phyloP scores from a whole-genome alignment of 495 filamentous ascomycete species.

The Xylaria bambusicola region DNA sequence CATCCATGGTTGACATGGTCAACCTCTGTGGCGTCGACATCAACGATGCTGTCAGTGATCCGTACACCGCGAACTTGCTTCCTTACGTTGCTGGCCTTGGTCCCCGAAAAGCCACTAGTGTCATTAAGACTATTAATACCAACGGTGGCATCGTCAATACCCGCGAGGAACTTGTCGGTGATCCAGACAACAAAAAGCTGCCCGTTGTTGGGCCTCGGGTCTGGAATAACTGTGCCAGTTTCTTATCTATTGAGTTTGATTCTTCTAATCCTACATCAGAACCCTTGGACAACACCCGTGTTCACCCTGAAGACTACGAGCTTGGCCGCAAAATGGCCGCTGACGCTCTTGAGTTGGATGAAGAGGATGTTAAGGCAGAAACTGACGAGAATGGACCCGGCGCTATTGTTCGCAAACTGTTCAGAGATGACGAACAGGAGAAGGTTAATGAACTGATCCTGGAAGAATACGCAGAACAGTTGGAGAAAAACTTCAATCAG shows the following conservation, averaged over 20 bases:
- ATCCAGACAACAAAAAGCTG: constrained; percentile 70
- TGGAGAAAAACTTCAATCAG: constrained; percentile 89
- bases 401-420: constrained; percentile 87
- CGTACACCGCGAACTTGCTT: constrained; percentile 79
- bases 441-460: constrained; percentile 95
- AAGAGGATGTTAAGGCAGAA: constrained; percentile 96
- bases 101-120: constrained; percentile 82
- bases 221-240: constrained; percentile 96
- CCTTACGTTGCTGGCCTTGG: constrained; percentile 92
- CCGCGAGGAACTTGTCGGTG: constrained; percentile 82
- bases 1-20: constrained; percentile 95
- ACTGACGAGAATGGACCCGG: constrained; percentile 82
- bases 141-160: constrained; percentile 83
- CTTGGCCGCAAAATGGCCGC: constrained; percentile 97
- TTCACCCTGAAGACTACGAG: constrained; percentile 98
- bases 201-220: constrained; percentile 86
- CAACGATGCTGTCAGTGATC: constrained; percentile 81
- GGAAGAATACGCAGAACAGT: constrained; percentile 94
- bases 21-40: constrained; percentile 94
- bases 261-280: constrained; percentile 75
- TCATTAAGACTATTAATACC: constrained; percentile 86
- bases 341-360: constrained; percentile 92
- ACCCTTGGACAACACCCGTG: constrained; percentile 92
- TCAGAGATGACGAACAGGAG: constrained; percentile 87
- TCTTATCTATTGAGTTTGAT: constrained; percentile 86